Evolutionary conservation across 2,329 filamentous ascomycete species (phyloP).

Genomic region (Fusarium drepaniforme): DNA sequence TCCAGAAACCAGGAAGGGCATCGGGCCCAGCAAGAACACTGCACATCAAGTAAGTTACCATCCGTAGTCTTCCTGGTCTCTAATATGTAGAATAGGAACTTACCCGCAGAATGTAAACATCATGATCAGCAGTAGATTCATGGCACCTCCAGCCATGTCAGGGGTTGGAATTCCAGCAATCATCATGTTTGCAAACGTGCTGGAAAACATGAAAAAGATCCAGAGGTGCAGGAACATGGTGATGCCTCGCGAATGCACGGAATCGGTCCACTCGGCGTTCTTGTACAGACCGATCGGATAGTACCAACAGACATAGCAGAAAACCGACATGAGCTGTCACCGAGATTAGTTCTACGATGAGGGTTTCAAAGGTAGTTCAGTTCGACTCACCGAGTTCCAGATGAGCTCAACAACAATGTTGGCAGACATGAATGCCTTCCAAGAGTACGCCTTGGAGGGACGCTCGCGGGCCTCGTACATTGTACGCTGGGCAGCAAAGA

Average conservation of each 20-base stretch:
- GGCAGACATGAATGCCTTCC: background rate
- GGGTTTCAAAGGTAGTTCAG: background rate
- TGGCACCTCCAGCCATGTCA: slow-evolving; percentile 73
- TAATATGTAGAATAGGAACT: background rate
- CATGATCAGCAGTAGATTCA: slow-evolving; percentile 61
- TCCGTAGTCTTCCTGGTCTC: background rate
- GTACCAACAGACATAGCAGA: background rate
- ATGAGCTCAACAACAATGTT: background rate
- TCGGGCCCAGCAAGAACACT: slow-evolving; percentile 25
- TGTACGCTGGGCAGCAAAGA: background rate
- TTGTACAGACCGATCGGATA: background rate
- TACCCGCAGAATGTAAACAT: background rate
- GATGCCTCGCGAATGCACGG: background rate
- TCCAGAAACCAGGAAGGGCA: background rate
- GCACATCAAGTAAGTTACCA: background rate
- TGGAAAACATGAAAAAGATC: background rate
- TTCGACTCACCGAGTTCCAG: slow-evolving; percentile 14
- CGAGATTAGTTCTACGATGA: background rate
- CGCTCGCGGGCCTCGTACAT: background rate
- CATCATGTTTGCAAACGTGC: slow-evolving; percentile 32
- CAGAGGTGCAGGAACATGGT: background rate
- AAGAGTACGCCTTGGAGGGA: background rate
- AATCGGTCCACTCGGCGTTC: background rate
- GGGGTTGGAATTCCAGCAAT: slow-evolving; percentile 69
- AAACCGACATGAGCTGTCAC: background rate